A percentile compares a stretch with the other conserved stretches of the same genome.
Conservation (phyloP, 1,284 basidiomycete genomes). For the Boletus sp. region DNA sequence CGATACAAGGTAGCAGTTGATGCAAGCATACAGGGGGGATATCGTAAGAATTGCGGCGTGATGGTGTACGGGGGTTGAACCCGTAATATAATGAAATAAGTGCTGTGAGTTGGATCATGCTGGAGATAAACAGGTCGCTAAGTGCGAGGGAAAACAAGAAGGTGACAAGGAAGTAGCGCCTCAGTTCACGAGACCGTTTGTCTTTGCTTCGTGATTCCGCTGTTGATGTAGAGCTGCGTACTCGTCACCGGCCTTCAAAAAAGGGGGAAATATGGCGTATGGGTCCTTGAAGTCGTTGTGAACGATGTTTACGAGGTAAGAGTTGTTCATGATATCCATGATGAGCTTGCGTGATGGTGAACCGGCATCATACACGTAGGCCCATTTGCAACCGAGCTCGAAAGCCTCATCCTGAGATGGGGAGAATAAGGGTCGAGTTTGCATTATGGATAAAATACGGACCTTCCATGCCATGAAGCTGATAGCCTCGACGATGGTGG, state of each 20-base stretch:
- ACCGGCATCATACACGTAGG: conserved; percentile 79
- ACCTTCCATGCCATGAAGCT: conserved; percentile 99
- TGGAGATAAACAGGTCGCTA: neutral
- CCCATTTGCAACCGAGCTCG: conserved; percentile 95
- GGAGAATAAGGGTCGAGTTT: neutral
- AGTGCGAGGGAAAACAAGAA: conserved; percentile 1
- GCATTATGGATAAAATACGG: neutral
- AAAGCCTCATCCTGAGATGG: conserved; percentile 86
- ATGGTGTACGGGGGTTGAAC: conserved; percentile 68
- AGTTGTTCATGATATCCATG: conserved; percentile 74
- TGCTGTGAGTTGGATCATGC: conserved; percentile 28
- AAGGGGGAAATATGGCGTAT: conserved; percentile 84
- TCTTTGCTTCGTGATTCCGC: conserved; percentile 18
- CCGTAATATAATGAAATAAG: conserved; percentile 41
- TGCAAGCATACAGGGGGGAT: conserved; percentile 33
- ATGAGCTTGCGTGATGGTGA: conserved; percentile 80
- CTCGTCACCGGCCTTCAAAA: conserved; percentile 72
- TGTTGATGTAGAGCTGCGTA: conserved; percentile 44
- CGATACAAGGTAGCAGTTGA: conserved; percentile 44
- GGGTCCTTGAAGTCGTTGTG: conserved; percentile 94
- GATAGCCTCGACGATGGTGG: conserved; percentile 96
- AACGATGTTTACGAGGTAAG: conserved; percentile 94
- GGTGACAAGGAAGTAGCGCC: neutral
- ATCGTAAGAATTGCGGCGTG: conserved; percentile 20
- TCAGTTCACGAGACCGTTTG: conserved; percentile 35